Evolutionary conservation across 1,284 basidiomycete species (phyloP), one percentile per base, ranked within the genome.

Genomic region (Volvariella volvacea): DNA sequence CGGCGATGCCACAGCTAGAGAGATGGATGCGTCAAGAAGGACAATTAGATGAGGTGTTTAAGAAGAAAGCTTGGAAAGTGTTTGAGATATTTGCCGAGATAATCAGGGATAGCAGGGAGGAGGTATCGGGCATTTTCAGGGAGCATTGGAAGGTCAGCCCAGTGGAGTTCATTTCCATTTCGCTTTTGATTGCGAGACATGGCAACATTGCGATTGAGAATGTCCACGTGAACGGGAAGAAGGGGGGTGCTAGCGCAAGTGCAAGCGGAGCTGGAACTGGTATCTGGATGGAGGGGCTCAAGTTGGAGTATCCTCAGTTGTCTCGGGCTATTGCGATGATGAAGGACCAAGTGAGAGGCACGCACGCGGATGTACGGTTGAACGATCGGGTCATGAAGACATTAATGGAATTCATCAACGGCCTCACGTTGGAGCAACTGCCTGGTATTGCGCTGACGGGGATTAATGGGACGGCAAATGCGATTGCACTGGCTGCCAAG

Each of bases 111-210:
- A 31, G 9, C 9, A n/a, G n/a, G 9, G 36, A 48, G 0, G 55
- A 60, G 1, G 48, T 66, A 31, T 64, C 57, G 44, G 48, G 57
- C 0, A 48, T 64, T 8, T 67, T 74, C 46, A 50, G 56, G 45
- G 49, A 63, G 47, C 53, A 69, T 46, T 59, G 62, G 42, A 75
- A 74, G 33, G 67, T 84, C 3, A 68, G 80, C 0, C 83, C 83
- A 0, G 65, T 83, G 32, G 83, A 87, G 56, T 75, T 86, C 48
- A 66, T 82, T 25, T 62, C 68, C 50, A 72, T 76, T 40, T 62
- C 63, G 7, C 48, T 83, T 1, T 59, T 85, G 21, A 70, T 85
- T 14, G 67, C 68, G 7, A 60, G 63, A 20, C 59, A 68, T 39
- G 71, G 65, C 55, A 58, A 62, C 19, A 54, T 50, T 10, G 25